These are phyloP conservation scores for Beauveria sp. DNA, from an alignment of 2,329 filamentous ascomycete genomes.

Conservation along the genomic window DNA sequence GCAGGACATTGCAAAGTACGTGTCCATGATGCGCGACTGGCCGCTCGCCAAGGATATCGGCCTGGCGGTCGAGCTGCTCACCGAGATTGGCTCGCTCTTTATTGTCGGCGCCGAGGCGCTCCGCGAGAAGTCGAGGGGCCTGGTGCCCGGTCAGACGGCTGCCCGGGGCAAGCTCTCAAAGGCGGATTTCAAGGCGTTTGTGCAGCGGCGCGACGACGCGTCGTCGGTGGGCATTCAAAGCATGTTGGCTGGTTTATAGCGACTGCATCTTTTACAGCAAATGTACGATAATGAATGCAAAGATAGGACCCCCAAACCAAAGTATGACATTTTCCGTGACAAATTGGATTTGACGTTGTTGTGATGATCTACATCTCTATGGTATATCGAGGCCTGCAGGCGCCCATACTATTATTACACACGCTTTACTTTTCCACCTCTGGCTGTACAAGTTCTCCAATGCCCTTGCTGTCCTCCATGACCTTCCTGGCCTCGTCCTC, in stretches of 20 bases:
- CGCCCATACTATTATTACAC: background rate
- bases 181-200: constrained; percentile 73
- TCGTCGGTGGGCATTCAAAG: constrained; percentile 74
- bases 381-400: background rate
- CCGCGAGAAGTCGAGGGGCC: constrained; percentile 58
- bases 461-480: constrained; percentile 56
- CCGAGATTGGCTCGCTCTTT: constrained; percentile 92
- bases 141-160: constrained; percentile 35
- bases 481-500: constrained; percentile 43
- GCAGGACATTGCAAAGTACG: constrained; percentile 93
- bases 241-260: constrained; percentile 59
- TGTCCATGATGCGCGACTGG: constrained; percentile 78
- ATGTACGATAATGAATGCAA: constrained; percentile 16
- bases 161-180: constrained; percentile 51
- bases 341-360: background rate
- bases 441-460: constrained; percentile 54
- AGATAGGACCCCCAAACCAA: background rate
- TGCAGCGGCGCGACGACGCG: constrained; percentile 77
- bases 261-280: background rate
- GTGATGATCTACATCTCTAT: background rate
- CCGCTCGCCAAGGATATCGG: constrained; percentile 61
- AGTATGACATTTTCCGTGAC: background rate
- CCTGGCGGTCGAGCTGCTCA: constrained; percentile 71
- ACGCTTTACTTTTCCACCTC: constrained; percentile 1
- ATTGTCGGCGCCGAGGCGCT: constrained; percentile 81